A percentile compares a stretch with the other conserved stretches of the same genome.
These are phyloP conservation scores for Alternaria burnsii DNA, from an alignment of 2,329 filamentous ascomycete genomes.

Conservation along the genomic window DNA sequence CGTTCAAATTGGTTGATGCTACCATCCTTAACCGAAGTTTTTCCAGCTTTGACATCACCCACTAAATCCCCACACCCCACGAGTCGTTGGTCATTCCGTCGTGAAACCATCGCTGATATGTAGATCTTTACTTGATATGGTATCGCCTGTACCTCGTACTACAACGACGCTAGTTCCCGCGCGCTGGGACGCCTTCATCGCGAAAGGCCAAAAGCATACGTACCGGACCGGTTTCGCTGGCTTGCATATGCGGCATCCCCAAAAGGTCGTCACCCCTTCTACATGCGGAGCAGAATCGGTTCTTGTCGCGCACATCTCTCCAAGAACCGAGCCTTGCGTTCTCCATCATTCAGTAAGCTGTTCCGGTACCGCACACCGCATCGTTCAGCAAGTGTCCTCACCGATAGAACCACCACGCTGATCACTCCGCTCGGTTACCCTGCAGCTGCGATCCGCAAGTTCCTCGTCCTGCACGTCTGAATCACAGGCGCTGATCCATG, in stretches of 20 bases:
- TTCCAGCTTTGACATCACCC: conserved; percentile 4
- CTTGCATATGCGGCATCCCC: background rate
- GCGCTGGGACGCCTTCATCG: conserved; percentile 6
- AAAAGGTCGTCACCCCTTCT: background rate
- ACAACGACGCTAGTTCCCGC: conserved; percentile 6
- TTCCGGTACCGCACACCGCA: conserved; percentile 13
- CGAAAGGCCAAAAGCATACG: conserved; percentile 3
- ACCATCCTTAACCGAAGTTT: conserved; percentile 8
- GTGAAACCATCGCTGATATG: conserved; percentile 9
- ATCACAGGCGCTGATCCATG: conserved; percentile 19
- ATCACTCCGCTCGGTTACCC: conserved; percentile 11
- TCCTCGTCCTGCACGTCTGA: conserved; percentile 11
- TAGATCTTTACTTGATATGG: conserved; percentile 21
- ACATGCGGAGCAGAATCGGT: background rate
- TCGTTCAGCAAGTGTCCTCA: background rate
- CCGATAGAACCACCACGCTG: background rate
- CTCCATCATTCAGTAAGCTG: conserved; percentile 1
- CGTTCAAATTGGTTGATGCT: background rate
- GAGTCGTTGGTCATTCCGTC: conserved; percentile 11
- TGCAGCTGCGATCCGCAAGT: conserved; percentile 19
- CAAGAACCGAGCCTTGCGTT: background rate
- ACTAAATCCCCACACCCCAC: conserved; percentile 19
- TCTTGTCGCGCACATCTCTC: background rate
- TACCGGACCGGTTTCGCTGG: conserved; percentile 6
- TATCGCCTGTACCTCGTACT: conserved; percentile 18